A percentile compares a stretch with the other conserved stretches of the same genome.
Conservation (phyloP, 2,329 filamentous ascomycete species). For the Nannizzia gypsea region DNA sequence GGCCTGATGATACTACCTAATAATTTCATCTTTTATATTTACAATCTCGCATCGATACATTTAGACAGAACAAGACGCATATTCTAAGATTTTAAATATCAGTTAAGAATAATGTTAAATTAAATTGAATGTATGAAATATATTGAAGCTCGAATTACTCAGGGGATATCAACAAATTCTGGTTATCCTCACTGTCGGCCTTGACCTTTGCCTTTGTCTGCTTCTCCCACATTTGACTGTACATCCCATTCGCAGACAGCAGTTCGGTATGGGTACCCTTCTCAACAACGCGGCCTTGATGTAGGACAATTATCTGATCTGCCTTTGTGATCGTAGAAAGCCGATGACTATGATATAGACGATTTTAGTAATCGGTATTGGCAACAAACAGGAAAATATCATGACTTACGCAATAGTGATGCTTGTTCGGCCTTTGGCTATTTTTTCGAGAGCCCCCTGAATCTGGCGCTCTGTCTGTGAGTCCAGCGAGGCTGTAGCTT, state of each 20-base stretch:
- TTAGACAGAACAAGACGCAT: background rate
- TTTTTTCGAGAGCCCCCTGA: constrained; percentile 34
- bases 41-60: too few species aligned
- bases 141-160: too few species aligned
- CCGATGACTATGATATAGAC: constrained; percentile 15
- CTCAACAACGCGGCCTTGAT: constrained; percentile 26
- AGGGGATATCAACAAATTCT: too few species aligned
- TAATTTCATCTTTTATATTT: background rate
- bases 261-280: constrained; percentile 28
- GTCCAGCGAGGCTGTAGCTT: constrained; percentile 41
- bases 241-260: constrained; percentile 13
- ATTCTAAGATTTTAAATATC: background rate
- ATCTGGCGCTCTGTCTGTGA: constrained; percentile 35
- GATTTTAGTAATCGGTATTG: constrained; percentile 22
- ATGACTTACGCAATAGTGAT: constrained; percentile 39
- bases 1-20: background rate
- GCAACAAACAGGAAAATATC: background rate
- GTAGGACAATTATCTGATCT: constrained; percentile 27
- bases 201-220: background rate
- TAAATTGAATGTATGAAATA: too few species aligned
- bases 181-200: too few species aligned
- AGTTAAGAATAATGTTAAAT: background rate
- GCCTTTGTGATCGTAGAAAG: constrained; percentile 21
- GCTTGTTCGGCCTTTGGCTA: constrained; percentile 40
- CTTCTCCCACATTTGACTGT: background rate